Base-by-base conservation (phyloP, 1,139 yeast species). In the Nakaseomyces nivariensis region DNA sequence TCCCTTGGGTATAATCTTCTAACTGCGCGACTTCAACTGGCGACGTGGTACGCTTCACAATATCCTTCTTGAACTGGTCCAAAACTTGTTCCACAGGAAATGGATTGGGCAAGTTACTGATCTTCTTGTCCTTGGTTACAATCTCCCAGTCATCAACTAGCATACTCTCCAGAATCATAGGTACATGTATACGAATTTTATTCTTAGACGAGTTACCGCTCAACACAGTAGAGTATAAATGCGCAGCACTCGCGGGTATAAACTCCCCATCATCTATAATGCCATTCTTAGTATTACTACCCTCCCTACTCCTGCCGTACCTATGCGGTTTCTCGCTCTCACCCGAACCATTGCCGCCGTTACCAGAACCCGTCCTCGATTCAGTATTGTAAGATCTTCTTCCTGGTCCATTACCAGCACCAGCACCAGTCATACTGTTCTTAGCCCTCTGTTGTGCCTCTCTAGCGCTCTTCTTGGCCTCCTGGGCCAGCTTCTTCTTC, bases 111-210 rank as follows among this genome's bases (percentile, higher is more conserved):
- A 88, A 65, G 27, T 75, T 68, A 6, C 86, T 76, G 33, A 87
- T 64, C 63, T 82, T 80, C 48, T 83, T 82, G 55, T 86, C 85
- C 60, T 86, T 86, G 1, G 97, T 88, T 46, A 90, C 76, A 57
- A 73, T 75, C 65, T 90, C 96, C 97, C 97, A 92, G 70, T 92
- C 97, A 62, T 88, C 90, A 1, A 90, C 95, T 43, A 92, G 70
- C 5, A 82, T 60, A 4, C 84, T 73, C 64, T 88, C 89, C 52
- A 92, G 72, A 42, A 73, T 69, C 50, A 81, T 80, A 0, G 92
- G 86, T 24, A 87, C 76, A 3, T 72, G 71, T 10, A 85, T 60
- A 46, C 70, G 66, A 34, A 84, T 72, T 56, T 81, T 86, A 9
- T 78, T 32, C 29, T 24, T 26, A 4, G 29, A 6, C 10, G 37